A percentile compares a stretch with the other conserved stretches of the same genome.
phyloP scores from a whole-genome alignment of 805 yeast genomes.

The Yarrowia porcina region DNA sequence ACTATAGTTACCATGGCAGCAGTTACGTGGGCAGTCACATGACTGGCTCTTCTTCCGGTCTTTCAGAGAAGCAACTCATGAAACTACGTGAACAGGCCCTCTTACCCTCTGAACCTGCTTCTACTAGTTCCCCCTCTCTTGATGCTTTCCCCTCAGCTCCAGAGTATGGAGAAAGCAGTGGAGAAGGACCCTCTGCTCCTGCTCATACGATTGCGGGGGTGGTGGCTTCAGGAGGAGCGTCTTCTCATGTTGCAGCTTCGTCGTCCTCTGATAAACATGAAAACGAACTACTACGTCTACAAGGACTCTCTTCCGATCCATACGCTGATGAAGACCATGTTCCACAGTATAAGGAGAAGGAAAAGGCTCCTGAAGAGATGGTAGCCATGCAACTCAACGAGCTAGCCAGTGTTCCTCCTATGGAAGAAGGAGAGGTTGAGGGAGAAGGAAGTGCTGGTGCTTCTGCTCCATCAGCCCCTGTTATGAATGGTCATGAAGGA shows the following conservation, averaged over 20 bases:
- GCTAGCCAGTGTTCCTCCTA: constrained; percentile 2
- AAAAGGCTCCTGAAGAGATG: constrained; percentile 1
- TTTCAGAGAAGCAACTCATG: constrained; percentile 54
- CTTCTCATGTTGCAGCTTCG: too few species aligned
- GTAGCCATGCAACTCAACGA: neutral
- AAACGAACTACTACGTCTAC: neutral
- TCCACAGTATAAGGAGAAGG: constrained; percentile 22
- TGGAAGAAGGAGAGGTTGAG: neutral
- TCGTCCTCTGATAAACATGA: constrained; percentile 1
- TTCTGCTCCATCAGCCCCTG: constrained; percentile 5
- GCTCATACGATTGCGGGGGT: neutral
- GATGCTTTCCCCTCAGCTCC: constrained; percentile 15
- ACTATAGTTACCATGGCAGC: too few species aligned
- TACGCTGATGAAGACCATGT: constrained; percentile 13
- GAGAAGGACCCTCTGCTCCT: neutral
- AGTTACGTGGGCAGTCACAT: neutral
- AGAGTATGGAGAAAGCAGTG: neutral
- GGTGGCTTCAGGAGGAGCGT: neutral
- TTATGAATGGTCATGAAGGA: neutral
- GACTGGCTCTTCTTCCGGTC: neutral
- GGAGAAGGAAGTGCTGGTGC: too few species aligned
- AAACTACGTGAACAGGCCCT: constrained; percentile 55
- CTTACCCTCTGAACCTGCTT: constrained; percentile 56
- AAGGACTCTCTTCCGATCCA: neutral
- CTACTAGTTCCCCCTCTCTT: neutral